Evolutionary conservation across 176 grass and related monocot species (phyloP).

Genomic region (Saccharum officinarum): DNA sequence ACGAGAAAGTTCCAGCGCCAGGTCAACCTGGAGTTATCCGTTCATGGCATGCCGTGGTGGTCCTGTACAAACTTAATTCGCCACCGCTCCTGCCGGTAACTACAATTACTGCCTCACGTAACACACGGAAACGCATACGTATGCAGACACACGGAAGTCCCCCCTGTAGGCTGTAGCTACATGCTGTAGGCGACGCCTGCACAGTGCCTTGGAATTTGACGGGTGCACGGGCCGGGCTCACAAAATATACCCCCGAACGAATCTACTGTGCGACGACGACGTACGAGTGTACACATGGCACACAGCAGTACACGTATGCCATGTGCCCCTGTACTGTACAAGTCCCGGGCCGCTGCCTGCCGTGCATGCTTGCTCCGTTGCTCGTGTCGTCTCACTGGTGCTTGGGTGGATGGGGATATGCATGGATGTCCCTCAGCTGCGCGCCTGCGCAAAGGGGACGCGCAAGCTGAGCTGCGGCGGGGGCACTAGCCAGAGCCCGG

Average conservation of each 20-base stretch:
- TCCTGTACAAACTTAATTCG: conserved; percentile 6
- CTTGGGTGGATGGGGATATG: no score
- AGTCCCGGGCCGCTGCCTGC: no score
- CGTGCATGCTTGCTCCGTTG: no score
- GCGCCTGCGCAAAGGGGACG: no score
- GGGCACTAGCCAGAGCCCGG: no score
- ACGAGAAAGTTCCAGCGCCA: neutral
- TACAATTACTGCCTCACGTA: conserved; percentile 22
- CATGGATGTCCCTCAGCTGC: no score
- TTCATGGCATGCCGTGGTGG: neutral
- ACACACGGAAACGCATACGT: neutral
- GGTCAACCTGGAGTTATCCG: neutral
- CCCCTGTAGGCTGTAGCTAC: neutral
- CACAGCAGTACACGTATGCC: neutral
- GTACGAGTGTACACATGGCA: no score
- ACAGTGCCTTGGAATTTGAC: neutral
- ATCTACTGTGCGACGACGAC: neutral
- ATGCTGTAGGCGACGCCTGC: neutral
- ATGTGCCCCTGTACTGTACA: neutral
- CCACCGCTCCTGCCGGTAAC: neutral
- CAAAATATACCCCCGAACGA: no score
- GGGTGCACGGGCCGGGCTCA: neutral
- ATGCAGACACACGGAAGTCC: no score
- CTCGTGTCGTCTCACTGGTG: no score
- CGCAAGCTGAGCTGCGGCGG: no score